Percentiles rank a stretch among this genome's conserved stretches.
These are phyloP conservation scores for Voacanga thouarsii DNA, from an alignment of 257 asterid genomes.

Conservation along the genomic window DNA sequence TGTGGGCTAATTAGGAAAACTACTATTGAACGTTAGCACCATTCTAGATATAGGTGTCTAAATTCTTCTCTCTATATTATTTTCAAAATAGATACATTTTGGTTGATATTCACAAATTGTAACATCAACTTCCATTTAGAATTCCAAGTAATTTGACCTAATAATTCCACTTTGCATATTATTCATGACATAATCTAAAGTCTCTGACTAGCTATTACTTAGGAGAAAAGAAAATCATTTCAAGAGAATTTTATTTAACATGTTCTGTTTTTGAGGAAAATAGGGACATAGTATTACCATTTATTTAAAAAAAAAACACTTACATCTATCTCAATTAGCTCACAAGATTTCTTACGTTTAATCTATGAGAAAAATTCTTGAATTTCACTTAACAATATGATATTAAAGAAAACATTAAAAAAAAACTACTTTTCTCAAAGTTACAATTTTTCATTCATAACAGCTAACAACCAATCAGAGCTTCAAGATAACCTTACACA, in stretches of 20 bases:
- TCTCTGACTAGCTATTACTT: neutral
- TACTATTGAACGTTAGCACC: too few species aligned
- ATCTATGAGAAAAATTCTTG: neutral
- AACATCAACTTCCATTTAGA: neutral
- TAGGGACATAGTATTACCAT: neutral
- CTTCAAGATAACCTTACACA: neutral
- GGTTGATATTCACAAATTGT: neutral
- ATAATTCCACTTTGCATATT: neutral
- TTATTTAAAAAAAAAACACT: neutral
- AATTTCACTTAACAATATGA: neutral
- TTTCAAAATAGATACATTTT: neutral
- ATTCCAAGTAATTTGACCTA: neutral
- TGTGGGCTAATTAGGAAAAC: constrained; percentile 29
- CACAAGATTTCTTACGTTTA: neutral
- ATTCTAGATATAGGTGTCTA: too few species aligned
- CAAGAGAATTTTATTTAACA: neutral
- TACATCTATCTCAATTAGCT: neutral
- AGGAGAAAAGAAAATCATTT: neutral
- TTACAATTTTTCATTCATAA: neutral
- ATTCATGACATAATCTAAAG: neutral
- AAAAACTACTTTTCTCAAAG: neutral
- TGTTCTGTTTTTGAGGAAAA: neutral
- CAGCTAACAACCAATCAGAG: neutral
- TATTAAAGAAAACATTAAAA: neutral
- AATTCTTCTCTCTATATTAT: too few species aligned